Evolutionary conservation across 805 yeast genomes (phyloP).

Genomic region (Nakazawaea wyomingensis): DNA sequence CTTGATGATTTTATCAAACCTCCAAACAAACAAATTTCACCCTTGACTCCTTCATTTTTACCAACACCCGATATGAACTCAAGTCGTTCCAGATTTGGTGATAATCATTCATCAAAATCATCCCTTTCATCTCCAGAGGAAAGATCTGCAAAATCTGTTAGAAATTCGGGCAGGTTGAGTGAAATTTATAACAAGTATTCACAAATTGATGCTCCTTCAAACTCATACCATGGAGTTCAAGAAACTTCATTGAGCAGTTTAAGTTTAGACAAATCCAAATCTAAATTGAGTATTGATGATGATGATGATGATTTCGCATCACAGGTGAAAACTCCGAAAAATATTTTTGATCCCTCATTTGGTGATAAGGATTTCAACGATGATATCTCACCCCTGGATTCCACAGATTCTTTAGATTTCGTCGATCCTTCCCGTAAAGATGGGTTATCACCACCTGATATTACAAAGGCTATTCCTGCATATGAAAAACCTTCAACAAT

Average conservation of each 20-base stretch:
- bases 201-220: constrained; percentile 12
- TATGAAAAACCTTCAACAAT: constrained; percentile 6
- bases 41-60: constrained; percentile 13
- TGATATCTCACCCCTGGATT: neutral
- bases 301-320: constrained; percentile 8
- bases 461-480: constrained; percentile 1
- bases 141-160: constrained; percentile 3
- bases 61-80: constrained; percentile 5
- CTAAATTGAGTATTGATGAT: constrained; percentile 4
- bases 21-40: neutral
- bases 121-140: constrained; percentile 7
- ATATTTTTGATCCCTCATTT: constrained; percentile 14
- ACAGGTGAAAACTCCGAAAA: neutral
- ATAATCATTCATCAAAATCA: constrained; percentile 8
- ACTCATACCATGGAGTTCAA: neutral
- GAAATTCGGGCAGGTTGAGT: constrained; percentile 8
- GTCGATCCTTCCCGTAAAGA: neutral
- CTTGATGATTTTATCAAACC: constrained; percentile 2
- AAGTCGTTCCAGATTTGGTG: neutral
- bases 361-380: constrained; percentile 14
- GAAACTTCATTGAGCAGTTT: constrained; percentile 6
- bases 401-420: constrained; percentile 6
- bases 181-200: constrained; percentile 14
- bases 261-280: constrained; percentile 1
- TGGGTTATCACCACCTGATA: neutral